Percentiles rank a stretch among this genome's conserved stretches.
These are phyloP conservation scores for Lomentospora prolificans DNA, from an alignment of 2,329 filamentous ascomycete species.

Conservation along the genomic window DNA sequence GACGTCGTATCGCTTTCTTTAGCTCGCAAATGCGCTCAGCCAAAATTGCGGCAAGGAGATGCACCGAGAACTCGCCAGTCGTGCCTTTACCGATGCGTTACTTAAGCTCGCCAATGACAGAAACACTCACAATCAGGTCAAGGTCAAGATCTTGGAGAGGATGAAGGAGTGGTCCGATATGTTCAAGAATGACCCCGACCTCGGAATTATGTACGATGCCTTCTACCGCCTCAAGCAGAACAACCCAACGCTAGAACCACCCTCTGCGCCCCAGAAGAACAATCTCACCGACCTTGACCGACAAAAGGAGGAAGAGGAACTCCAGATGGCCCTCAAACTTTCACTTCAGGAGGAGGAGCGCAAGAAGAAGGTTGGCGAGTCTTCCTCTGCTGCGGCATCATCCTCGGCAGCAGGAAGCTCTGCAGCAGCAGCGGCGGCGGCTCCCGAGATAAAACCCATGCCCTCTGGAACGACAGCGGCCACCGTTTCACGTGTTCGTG, in stretches of 20 bases:
- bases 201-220: slow-evolving; percentile 96
- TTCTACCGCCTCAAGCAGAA: slow-evolving; percentile 73
- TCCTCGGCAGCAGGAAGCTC: slow-evolving; percentile 21
- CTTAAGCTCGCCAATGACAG: slow-evolving; percentile 84
- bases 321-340: slow-evolving; percentile 90
- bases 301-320: slow-evolving; percentile 91
- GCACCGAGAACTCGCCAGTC: slow-evolving; percentile 81
- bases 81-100: slow-evolving; percentile 89
- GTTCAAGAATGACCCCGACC: slow-evolving; percentile 79
- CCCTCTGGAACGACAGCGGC: slow-evolving; percentile 80
- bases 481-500: slow-evolving; percentile 87
- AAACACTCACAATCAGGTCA: slow-evolving; percentile 94
- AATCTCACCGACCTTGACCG: slow-evolving; percentile 83
- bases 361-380: slow-evolving; percentile 38
- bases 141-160: slow-evolving; percentile 90
- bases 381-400: slow-evolving; percentile 25
- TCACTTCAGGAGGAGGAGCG: slow-evolving; percentile 80
- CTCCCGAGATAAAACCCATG: slow-evolving; percentile 43
- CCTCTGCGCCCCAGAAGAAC: slow-evolving; percentile 87
- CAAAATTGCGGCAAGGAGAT: slow-evolving; percentile 84
- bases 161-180: slow-evolving; percentile 96
- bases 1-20: neutral
- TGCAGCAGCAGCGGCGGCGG: slow-evolving; percentile 21
- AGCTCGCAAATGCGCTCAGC: slow-evolving; percentile 82
- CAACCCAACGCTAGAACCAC: slow-evolving; percentile 84